These are phyloP conservation scores for Neolecta irregularis DNA, from an alignment of 1,139 yeast genomes.

Conservation along the genomic window DNA sequence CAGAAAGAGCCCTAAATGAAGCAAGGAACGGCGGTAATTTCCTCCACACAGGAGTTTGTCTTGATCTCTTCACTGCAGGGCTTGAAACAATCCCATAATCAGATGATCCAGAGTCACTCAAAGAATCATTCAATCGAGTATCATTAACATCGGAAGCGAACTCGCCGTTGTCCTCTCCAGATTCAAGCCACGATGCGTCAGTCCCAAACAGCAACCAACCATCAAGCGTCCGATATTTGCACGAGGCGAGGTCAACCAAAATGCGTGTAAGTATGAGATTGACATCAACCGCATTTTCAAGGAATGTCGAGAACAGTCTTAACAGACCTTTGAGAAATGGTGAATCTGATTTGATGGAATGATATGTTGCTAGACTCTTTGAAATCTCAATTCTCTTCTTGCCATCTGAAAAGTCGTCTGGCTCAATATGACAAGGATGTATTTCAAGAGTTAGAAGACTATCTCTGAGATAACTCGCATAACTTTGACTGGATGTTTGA, in stretches of 20 bases:
- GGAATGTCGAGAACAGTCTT: slow-evolving; percentile 15
- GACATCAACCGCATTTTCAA: slow-evolving; percentile 19
- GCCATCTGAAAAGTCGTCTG: neutral
- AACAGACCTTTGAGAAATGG: slow-evolving; percentile 14
- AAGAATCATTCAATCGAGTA: too few species aligned
- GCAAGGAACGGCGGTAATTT: slow-evolving; percentile 5
- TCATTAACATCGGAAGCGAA: neutral
- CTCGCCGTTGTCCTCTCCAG: neutral
- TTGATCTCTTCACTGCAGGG: too few species aligned
- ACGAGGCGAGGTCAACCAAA: slow-evolving; percentile 18
- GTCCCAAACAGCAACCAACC: slow-evolving; percentile 14
- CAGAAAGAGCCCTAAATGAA: slow-evolving; percentile 1
- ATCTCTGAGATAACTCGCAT: too few species aligned
- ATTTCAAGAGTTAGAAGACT: slow-evolving; percentile 4
- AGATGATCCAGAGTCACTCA: too few species aligned
- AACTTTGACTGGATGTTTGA: too few species aligned
- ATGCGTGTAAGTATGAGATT: slow-evolving; percentile 20
- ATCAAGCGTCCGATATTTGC: slow-evolving; percentile 18
- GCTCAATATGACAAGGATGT: slow-evolving; percentile 3
- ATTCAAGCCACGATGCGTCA: neutral
- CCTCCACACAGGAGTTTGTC: slow-evolving; percentile 5
- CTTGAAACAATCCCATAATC: too few species aligned
- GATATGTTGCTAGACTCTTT: slow-evolving; percentile 2
- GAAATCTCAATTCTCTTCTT: neutral
- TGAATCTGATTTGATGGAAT: slow-evolving; percentile 16